Percentiles rank a stretch among this genome's conserved stretches.
Evolutionary conservation across 805 yeast genomes (phyloP).

Genomic region (Kregervanrija delftensis): DNA sequence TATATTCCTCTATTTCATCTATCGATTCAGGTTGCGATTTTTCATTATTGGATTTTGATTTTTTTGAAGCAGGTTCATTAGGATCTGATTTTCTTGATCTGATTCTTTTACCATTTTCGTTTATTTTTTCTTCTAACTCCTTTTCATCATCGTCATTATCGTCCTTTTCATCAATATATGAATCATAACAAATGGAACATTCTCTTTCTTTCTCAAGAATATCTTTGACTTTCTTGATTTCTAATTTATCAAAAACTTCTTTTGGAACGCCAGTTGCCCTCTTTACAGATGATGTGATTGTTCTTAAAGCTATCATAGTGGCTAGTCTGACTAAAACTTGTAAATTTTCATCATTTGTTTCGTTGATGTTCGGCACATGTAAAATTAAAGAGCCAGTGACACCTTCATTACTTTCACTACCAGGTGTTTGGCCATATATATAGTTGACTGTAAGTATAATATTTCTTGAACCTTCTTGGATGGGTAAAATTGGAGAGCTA

Average conservation of each 20-base stretch:
- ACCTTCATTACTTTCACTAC: conserved; percentile 1
- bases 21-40: not conserved
- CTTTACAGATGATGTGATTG: conserved; percentile 45
- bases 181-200: conserved; percentile 65
- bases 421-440: conserved; percentile 19
- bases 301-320: conserved; percentile 61
- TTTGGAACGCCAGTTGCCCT: conserved; percentile 46
- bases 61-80: conserved; percentile 1
- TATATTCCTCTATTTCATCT: conserved; percentile 18
- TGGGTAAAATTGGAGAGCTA: not conserved
- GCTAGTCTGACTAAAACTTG: conserved; percentile 60
- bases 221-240: conserved; percentile 27
- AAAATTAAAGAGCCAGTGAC: conserved; percentile 51
- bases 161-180: conserved; percentile 28
- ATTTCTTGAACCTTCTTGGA: conserved; percentile 26
- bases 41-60: conserved; percentile 9
- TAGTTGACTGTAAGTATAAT: conserved; percentile 36
- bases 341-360: conserved; percentile 52
- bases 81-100: conserved; percentile 12
- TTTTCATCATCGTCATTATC: conserved; percentile 6
- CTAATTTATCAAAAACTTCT: conserved; percentile 46
- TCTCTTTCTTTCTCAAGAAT: conserved; percentile 25
- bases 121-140: conserved; percentile 1
- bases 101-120: conserved; percentile 6
- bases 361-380: conserved; percentile 59